These are phyloP conservation scores for Diplodia mutila DNA, from an alignment of 2,329 filamentous ascomycete species.

Conservation along the genomic window DNA sequence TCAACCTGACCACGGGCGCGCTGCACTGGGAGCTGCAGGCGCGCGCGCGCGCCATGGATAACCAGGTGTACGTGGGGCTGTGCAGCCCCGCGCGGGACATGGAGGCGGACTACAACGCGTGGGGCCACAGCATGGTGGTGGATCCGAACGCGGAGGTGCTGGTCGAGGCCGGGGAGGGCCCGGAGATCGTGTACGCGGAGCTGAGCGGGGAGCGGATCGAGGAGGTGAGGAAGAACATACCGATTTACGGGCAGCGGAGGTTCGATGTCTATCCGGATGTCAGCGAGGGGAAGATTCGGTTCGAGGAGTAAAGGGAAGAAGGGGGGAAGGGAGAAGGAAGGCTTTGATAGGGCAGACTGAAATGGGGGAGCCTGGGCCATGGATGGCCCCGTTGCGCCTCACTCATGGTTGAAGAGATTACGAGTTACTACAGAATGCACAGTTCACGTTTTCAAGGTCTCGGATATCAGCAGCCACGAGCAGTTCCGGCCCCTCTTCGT, in stretches of 20 bases:
- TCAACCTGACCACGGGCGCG: constrained; percentile 90
- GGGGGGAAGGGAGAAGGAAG: too few species aligned
- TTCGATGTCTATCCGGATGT: constrained; percentile 97
- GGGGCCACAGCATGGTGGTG: constrained; percentile 85
- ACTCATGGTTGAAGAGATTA: too few species aligned
- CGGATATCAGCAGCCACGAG: too few species aligned
- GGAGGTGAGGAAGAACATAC: constrained; percentile 79
- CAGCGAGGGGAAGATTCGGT: constrained; percentile 60
- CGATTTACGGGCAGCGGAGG: constrained; percentile 78
- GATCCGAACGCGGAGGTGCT: constrained; percentile 87
- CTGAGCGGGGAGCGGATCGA: constrained; percentile 70
- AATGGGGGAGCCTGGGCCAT: too few species aligned
- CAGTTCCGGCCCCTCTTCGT: too few species aligned
- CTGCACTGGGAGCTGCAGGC: constrained; percentile 89
- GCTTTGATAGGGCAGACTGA: too few species aligned
- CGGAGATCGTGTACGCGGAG: constrained; percentile 75
- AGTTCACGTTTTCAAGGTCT: too few species aligned
- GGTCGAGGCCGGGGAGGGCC: constrained; percentile 74
- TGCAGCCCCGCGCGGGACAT: constrained; percentile 88
- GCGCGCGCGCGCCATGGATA: constrained; percentile 84
- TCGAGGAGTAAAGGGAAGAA: constrained; percentile 38
- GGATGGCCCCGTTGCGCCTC: too few species aligned
- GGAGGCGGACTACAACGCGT: constrained; percentile 80
- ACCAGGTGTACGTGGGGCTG: constrained; percentile 90
- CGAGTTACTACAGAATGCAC: too few species aligned